A percentile compares a stretch with the other conserved stretches of the same genome.
phyloP scores from a whole-genome alignment of 2,329 filamentous ascomycete species.

The Corinectria fuckeliana region DNA sequence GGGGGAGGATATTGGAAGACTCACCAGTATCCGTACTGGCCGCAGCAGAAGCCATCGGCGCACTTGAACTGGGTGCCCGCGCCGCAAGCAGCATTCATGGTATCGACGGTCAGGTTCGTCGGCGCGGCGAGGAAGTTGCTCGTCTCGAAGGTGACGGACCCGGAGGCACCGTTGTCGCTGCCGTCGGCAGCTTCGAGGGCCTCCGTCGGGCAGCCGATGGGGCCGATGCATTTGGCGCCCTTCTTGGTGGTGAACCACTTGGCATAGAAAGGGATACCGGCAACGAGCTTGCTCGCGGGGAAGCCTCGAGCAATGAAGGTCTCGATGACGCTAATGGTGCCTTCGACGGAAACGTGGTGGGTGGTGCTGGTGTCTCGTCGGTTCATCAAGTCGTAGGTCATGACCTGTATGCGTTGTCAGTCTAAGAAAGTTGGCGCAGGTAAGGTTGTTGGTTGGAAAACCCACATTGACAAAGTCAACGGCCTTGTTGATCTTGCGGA shows the following conservation, averaged over 20 bases:
- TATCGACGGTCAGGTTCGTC: slow-evolving; percentile 26
- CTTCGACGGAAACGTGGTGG: slow-evolving; percentile 67
- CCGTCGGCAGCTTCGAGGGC: slow-evolving; percentile 66
- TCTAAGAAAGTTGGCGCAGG: accelerated
- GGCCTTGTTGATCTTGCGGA: slow-evolving; percentile 63
- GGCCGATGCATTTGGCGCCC: slow-evolving; percentile 50
- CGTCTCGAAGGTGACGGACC: slow-evolving; percentile 49
- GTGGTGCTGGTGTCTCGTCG: slow-evolving; percentile 70
- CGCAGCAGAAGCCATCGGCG: slow-evolving; percentile 24
- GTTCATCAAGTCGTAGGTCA: slow-evolving; percentile 78
- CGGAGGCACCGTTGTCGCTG: slow-evolving; percentile 60
- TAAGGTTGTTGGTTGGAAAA: background rate
- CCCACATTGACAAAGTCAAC: slow-evolving; percentile 69
- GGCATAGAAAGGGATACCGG: slow-evolving; percentile 73
- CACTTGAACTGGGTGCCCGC: slow-evolving; percentile 26
- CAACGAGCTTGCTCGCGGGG: slow-evolving; percentile 61
- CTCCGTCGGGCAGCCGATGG: slow-evolving; percentile 65
- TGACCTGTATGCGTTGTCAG: slow-evolving; percentile 50
- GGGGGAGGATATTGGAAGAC: background rate
- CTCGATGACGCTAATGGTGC: slow-evolving; percentile 61
- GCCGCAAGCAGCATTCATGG: slow-evolving; percentile 30
- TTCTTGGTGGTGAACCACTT: slow-evolving; percentile 69
- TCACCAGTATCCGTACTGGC: slow-evolving; percentile 31
- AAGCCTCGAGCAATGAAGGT: slow-evolving; percentile 66
- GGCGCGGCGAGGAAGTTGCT: slow-evolving; percentile 36